Evolutionary conservation across 768 basidiomycete genomes (phyloP).

Genomic region (Podaxis mareebaensis): DNA sequence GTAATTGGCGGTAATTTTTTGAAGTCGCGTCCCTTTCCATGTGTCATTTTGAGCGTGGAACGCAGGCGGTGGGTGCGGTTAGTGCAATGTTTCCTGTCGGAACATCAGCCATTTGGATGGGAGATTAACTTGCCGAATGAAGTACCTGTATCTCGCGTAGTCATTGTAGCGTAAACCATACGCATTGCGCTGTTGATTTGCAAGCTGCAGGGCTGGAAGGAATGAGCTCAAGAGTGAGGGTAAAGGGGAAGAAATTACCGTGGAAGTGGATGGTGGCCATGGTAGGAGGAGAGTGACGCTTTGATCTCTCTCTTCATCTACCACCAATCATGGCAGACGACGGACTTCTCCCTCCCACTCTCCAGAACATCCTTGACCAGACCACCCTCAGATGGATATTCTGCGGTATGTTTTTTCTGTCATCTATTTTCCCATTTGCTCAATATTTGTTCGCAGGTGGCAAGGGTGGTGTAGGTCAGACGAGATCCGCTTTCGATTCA

Average conservation of each 20-base stretch:
- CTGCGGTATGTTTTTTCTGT: conserved; percentile 66
- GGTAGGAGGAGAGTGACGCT: conserved; percentile 8
- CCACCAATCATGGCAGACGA: conserved; percentile 46
- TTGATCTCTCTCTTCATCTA: conserved; percentile 14
- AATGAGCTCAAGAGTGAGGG: conserved; percentile 13
- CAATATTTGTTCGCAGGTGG: conserved; percentile 61
- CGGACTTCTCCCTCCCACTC: conserved; percentile 75
- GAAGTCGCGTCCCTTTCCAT: conserved; percentile 89
- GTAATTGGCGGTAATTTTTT: conserved; percentile 75
- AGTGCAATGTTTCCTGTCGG: conserved; percentile 83
- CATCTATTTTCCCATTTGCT: conserved; percentile 8
- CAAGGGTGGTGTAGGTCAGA: conserved; percentile 96
- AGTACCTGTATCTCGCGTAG: conserved; percentile 79
- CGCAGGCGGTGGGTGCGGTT: conserved; percentile 89
- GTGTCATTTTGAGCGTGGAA: conserved; percentile 80
- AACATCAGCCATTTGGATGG: not conserved
- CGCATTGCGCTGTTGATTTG: conserved; percentile 85
- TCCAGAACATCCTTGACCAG: conserved; percentile 95
- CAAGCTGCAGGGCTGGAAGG: conserved; percentile 70
- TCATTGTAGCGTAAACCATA: conserved; percentile 94
- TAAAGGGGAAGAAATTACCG: conserved; percentile 27
- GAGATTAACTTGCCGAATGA: not conserved
- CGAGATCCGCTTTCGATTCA: not conserved
- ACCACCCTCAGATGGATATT: conserved; percentile 97
- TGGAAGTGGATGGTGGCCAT: conserved; percentile 32